phyloP scores from a whole-genome alignment of 306 rosid species.

The Vigna radiata region DNA sequence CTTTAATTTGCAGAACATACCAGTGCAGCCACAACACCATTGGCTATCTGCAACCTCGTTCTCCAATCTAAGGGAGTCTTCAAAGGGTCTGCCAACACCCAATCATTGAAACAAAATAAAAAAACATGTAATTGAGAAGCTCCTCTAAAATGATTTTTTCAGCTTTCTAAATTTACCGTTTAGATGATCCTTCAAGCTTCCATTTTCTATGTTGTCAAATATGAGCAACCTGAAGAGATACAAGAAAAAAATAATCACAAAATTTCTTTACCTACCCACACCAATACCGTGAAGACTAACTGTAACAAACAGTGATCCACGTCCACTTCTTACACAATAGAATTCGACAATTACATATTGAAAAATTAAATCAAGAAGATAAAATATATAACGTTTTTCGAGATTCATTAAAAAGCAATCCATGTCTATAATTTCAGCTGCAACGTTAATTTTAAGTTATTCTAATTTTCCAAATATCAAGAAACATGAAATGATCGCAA shows the following conservation, averaged over 20 bases:
- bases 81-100: slow-evolving; percentile 73
- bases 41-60: slow-evolving; percentile 79
- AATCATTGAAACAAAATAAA: slow-evolving; percentile 39
- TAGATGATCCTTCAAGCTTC: slow-evolving; percentile 94
- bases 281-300: not conserved
- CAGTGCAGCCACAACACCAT: slow-evolving; percentile 86
- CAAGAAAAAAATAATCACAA: slow-evolving; percentile 21
- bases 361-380: not conserved
- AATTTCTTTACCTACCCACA: slow-evolving; percentile 4
- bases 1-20: slow-evolving; percentile 52
- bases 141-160: slow-evolving; percentile 28
- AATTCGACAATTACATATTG: too few species aligned
- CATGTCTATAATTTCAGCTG: not conserved
- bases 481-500: not conserved
- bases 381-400: not conserved
- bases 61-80: slow-evolving; percentile 93
- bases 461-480: not conserved
- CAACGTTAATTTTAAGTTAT: not conserved
- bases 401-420: not conserved
- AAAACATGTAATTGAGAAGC: slow-evolving; percentile 8
- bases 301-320: not conserved
- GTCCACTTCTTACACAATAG: not conserved
- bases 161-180: slow-evolving; percentile 59
- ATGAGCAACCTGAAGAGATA: slow-evolving; percentile 70
- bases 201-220: slow-evolving; percentile 77